phyloP scores from a whole-genome alignment of 352 stramenopile species.

The Phytophthora sp. region DNA sequence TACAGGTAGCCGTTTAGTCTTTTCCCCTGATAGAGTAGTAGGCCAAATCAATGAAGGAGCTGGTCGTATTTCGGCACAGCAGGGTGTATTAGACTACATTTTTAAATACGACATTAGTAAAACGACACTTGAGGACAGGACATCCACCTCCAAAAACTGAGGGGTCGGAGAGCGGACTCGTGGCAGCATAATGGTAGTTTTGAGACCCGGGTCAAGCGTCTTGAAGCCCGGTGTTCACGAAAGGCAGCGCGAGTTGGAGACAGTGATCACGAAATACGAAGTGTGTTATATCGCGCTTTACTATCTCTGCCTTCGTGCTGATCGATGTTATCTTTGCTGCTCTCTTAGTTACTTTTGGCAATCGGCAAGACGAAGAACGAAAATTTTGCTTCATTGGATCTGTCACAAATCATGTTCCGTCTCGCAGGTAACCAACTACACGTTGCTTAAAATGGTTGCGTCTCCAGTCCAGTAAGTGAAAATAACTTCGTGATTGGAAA shows the following conservation, averaged over 20 bases:
- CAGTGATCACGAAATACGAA: constrained; percentile 52
- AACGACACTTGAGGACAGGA: not conserved
- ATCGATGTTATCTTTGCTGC: not conserved
- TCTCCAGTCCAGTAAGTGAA: no score
- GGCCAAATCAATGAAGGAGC: constrained; percentile 29
- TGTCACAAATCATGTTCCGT: constrained; percentile 42
- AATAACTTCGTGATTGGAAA: constrained; percentile 1
- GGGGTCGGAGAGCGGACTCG: not conserved
- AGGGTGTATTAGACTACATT: no score
- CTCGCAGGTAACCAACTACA: constrained; percentile 59
- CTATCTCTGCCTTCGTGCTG: not conserved
- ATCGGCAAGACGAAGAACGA: constrained; percentile 40
- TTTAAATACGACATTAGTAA: not conserved
- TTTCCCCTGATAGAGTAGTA: constrained; percentile 42
- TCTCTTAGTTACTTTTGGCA: constrained; percentile 40
- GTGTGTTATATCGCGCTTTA: constrained; percentile 12
- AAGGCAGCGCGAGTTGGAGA: constrained; percentile 37
- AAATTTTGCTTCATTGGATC: constrained; percentile 56
- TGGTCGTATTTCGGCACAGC: constrained; percentile 12
- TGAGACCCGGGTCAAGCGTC: constrained; percentile 25
- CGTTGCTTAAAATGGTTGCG: no score
- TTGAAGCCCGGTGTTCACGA: constrained; percentile 33
- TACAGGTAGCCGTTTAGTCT: constrained; percentile 27
- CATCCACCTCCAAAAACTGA: constrained; percentile 4
- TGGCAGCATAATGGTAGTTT: constrained; percentile 5